Base-by-base conservation (phyloP, 2,329 filamentous ascomycete genomes). In the Septoria linicola region DNA sequence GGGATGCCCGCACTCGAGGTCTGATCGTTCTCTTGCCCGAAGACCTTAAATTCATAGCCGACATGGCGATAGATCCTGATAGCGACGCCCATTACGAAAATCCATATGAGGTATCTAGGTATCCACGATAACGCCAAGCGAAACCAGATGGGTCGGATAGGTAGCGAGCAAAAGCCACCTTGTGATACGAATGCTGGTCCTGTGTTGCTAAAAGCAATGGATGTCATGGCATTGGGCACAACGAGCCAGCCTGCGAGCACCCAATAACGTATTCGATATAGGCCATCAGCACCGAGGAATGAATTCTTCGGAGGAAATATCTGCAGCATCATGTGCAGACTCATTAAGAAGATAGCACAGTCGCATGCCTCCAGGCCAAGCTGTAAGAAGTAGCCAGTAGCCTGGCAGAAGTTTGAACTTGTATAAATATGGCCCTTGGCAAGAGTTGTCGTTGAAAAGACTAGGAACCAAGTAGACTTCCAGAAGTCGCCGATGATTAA, bases 401-500 rank as follows among this genome's bases (percentile, higher is more conserved):
- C 60, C 45, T 64, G 63, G 41, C 65, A 68, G 16, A 65, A 63
- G 3, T 31, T 27, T 8, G 57, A 54, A 13, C 43, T 8, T 3
- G 49, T 61, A 6, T 31, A 21, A n/a, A 51, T 27, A n/a, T 45
- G 39, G 14, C 81, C 80, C 3, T 67, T 66, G 1, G 68, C 66
- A 27, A 89, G 76, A 16, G 79, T 78, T 16, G 82, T 77, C 2
- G 81, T 71, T 0, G 85, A 79, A 58, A 83, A 85, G 35, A 87
- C 68, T 55, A 89, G 76, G 55, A 85, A 82, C 80, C 83, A 88
- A 2, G 82, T 64, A 2, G 83, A 80, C 67, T 88, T 87, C 68
- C 84, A 80, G 64, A 87, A 78, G 67, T 90, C 86, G 59, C 84
- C 85, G 54, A 83, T 77, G 40, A 92, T 83, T 11, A 91, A 73